Evolutionary conservation across 1,139 yeast species (phyloP), one percentile per base, ranked within the genome.

Genomic region (Saccharomyces hybrid): DNA sequence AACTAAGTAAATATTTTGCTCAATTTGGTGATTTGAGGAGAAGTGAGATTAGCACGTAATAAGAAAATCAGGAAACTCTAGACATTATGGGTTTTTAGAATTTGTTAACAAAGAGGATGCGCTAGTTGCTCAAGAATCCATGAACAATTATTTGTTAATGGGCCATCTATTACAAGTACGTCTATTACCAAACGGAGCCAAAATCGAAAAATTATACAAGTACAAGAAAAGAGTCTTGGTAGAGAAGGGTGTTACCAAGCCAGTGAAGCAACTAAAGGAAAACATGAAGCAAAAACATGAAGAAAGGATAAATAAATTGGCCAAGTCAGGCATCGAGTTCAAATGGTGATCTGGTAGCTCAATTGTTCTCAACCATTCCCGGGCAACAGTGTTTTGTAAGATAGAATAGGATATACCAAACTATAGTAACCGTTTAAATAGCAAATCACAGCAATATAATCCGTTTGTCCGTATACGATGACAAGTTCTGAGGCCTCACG

Each of bases 31-130:
- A 81, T 49, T 83, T 93, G 58, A 76, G 82, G 82, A 53, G 83
- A 89, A 63, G 78, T 90, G 55, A 82, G 93, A 63, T 73, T 93
- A 57, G 88, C 97, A 47, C 82, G 98, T 69, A 91, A 88, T 76
- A 90, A 87, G 71, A 87, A 85, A 70, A 84, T n/a, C 96, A 2
- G 99, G 99, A 50, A 83, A 84, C 58, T 85, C 97, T 21, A 91
- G 90, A 74, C 98, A 91, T 72, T 95, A 84, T 71, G 99, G 91
- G 11, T 93, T 88, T 71, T 75, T 93, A 54, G 97, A 91, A 73
- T 93, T 93, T 66, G 81, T 79, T 51, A 78, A 82, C 57, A 69
- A 73, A 44, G 88, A 83, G 51, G 95, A 88, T 57, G 98, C 98
- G 52, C 79, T 82, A 62, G 78, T 90, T 58, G 99, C 97, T 1